phyloP scores from a whole-genome alignment of 106 monocot species.

The Xerophyta viscosa region DNA sequence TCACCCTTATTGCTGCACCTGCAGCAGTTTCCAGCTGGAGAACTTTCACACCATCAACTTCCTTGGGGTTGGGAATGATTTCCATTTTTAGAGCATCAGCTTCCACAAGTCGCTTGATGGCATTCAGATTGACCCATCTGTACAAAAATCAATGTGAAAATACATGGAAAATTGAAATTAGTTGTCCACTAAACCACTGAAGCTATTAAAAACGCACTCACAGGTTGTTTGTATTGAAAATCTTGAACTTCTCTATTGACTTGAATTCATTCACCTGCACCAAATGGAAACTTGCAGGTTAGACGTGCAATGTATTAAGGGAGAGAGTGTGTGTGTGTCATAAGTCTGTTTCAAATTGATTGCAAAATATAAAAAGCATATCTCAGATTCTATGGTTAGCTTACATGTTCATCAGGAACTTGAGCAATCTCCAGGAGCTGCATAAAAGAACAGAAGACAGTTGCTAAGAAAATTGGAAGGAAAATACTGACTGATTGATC shows the following conservation, averaged over 20 bases:
- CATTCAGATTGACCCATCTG: slow-evolving; percentile 95
- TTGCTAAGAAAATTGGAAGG: background rate
- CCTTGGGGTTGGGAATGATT: slow-evolving; percentile 99
- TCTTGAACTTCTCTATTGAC: slow-evolving; percentile 98
- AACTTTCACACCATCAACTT: slow-evolving; percentile 95
- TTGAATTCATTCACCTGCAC: slow-evolving; percentile 93
- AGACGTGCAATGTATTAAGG: too few relatives aligned
- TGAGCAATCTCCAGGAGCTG: slow-evolving; percentile 99
- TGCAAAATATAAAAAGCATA: too few relatives aligned
- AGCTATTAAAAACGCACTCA: slow-evolving; percentile 19
- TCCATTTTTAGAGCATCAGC: slow-evolving; percentile 97
- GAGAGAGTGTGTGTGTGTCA: too few relatives aligned
- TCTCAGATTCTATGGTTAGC: too few relatives aligned
- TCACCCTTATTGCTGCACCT: slow-evolving; percentile 93
- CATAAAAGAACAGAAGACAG: slow-evolving; percentile 1
- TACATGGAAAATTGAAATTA: background rate
- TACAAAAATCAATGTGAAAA: background rate
- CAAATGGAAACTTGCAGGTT: background rate
- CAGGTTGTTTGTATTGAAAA: slow-evolving; percentile 99
- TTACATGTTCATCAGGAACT: slow-evolving; percentile 95
- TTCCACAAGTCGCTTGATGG: slow-evolving; percentile 87
- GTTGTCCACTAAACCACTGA: too few relatives aligned
- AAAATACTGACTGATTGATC: too few relatives aligned
- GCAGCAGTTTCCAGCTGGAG: slow-evolving; percentile 98
- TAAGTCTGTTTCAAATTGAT: too few relatives aligned